These are phyloP conservation scores for Verticillium zaregamsianum DNA, from an alignment of 2,329 filamentous ascomycete species.

Conservation along the genomic window DNA sequence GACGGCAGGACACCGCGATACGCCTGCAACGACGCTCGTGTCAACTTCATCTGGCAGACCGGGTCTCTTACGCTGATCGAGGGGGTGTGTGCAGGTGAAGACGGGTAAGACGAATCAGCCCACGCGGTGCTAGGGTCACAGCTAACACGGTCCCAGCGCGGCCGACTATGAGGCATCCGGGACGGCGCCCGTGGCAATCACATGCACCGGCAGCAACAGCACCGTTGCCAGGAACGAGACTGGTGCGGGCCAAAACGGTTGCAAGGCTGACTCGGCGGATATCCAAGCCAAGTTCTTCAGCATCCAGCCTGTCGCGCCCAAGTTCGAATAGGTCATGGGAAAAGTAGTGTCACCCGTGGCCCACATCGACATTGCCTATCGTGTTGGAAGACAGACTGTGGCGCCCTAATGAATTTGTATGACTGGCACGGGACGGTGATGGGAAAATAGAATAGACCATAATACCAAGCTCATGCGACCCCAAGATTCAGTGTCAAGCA, in stretches of 20 bases:
- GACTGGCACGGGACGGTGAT: not conserved
- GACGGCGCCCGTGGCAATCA: slow-evolving; percentile 11
- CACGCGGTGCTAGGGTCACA: not conserved
- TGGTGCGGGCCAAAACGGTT: not conserved
- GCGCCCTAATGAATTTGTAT: not conserved
- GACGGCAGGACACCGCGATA: slow-evolving; percentile 30
- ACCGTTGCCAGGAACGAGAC: not conserved
- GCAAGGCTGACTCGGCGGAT: slow-evolving; percentile 21
- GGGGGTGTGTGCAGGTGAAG: slow-evolving; percentile 31
- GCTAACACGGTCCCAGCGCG: slow-evolving; percentile 14
- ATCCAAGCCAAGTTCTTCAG: slow-evolving; percentile 23
- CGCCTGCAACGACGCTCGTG: slow-evolving; percentile 33
- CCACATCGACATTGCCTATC: not conserved
- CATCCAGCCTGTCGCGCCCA: slow-evolving; percentile 17
- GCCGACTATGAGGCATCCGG: slow-evolving; percentile 27
- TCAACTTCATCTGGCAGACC: slow-evolving; percentile 40
- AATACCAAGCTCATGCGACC: not conserved
- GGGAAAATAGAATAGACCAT: not conserved
- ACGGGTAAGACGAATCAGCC: slow-evolving; percentile 26
- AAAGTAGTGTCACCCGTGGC: not conserved
- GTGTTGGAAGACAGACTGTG: not conserved
- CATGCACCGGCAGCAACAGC: slow-evolving; percentile 5
- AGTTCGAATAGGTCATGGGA: not conserved
- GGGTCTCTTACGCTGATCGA: slow-evolving; percentile 38
- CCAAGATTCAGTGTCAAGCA: not conserved